phyloP scores from a whole-genome alignment of 2,329 filamentous ascomycete species.

The Emergomyces africanus region DNA sequence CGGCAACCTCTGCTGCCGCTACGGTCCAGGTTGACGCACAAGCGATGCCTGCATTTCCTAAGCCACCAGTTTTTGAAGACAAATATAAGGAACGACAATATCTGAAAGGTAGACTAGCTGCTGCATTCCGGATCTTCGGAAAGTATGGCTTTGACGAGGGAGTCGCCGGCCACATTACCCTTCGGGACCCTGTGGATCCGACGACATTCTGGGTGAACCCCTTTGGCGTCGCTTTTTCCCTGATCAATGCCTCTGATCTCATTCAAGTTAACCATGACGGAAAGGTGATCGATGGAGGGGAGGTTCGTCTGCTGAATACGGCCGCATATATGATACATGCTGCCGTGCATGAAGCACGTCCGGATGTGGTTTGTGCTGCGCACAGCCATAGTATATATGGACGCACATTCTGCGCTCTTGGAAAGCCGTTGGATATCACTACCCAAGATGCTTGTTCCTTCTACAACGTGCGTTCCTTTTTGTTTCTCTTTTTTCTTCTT shows the following conservation, averaged over 20 bases:
- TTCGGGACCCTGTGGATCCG: conserved; percentile 48
- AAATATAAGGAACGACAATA: conserved; percentile 39
- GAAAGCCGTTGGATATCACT: conserved; percentile 31
- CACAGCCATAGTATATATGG: conserved; percentile 45
- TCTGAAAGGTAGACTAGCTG: conserved; percentile 42
- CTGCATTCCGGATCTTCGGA: conserved; percentile 47
- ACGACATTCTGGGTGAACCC: conserved; percentile 55
- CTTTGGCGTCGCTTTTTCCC: conserved; percentile 47
- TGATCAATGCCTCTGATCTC: conserved; percentile 53
- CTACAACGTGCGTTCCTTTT: conserved; percentile 24
- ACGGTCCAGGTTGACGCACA: conserved; percentile 15
- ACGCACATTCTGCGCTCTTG: conserved; percentile 29
- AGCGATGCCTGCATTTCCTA: conserved; percentile 20
- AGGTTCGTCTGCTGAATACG: conserved; percentile 33
- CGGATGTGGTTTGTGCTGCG: conserved; percentile 42
- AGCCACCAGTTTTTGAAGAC: conserved; percentile 27
- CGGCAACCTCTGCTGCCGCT: conserved; percentile 8
- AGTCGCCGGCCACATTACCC: conserved; percentile 51
- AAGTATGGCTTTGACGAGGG: conserved; percentile 48
- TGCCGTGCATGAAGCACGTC: conserved; percentile 42
- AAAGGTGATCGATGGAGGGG: conserved; percentile 50
- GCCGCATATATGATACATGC: conserved; percentile 41
- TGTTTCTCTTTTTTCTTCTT: background rate
- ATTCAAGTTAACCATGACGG: conserved; percentile 52
- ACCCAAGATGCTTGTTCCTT: conserved; percentile 36